phyloP scores from a whole-genome alignment of 768 basidiomycete species.

The Podaxis sp. region DNA sequence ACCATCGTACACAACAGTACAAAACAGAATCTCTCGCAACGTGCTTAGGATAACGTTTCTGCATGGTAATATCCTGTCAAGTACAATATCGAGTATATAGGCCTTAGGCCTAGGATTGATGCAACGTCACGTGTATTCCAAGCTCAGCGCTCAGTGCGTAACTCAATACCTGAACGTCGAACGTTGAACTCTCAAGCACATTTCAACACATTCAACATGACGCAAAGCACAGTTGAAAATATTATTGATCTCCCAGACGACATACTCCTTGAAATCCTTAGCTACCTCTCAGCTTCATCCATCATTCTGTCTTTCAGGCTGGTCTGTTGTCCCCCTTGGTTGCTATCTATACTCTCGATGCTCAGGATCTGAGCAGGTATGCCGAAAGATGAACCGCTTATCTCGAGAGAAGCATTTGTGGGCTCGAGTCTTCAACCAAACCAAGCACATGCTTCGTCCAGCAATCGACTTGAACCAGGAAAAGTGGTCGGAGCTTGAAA shows the following conservation, averaged over 20 bases:
- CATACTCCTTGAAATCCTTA: background rate
- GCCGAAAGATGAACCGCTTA: background rate
- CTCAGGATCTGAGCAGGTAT: background rate
- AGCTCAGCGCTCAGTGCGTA: no score
- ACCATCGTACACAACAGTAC: background rate
- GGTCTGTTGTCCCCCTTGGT: background rate
- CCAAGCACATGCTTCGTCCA: background rate
- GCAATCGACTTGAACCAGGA: background rate
- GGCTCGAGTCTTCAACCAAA: background rate
- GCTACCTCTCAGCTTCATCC: background rate
- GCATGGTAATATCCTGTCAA: no score
- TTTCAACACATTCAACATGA: no score
- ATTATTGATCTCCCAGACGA: background rate
- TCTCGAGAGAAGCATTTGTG: background rate
- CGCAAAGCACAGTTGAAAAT: background rate
- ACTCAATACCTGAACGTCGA: no score
- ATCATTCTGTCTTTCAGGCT: background rate
- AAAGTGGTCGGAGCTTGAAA: background rate
- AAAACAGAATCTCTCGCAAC: no score
- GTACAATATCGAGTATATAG: no score
- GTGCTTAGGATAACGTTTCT: no score
- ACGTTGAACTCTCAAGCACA: no score
- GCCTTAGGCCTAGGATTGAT: no score
- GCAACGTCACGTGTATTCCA: no score
- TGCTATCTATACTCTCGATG: background rate